Evolutionary conservation across 1,139 yeast genomes (phyloP), one percentile per base, ranked within the genome.

Genomic region (Scheffersomyces parashehatae): DNA sequence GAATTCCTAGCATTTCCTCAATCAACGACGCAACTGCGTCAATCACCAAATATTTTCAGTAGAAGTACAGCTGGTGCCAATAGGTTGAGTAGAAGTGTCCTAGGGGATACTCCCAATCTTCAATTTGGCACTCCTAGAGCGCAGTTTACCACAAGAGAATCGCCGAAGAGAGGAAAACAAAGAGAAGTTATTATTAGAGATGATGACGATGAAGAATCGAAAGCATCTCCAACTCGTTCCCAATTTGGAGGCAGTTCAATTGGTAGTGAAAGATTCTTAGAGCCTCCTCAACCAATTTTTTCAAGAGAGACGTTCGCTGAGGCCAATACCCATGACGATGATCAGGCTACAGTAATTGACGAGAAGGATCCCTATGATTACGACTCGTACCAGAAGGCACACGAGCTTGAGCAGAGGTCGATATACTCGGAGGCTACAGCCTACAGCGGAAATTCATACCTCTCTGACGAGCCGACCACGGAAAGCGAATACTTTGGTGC

Each of bases 211-310:
- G 75, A 67, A 8, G 67, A 60, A 4, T 60, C 54, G 47, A 54
- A 56, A 26, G 69, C 69, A 3, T 67, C 77, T 1, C 76, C 79
- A 13, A 58, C 63, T 35, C 56, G 72, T 31, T 58, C 64, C 2
- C 63, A 55, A 29, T 59, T 58, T 42, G 59, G 64, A 3, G 53
- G 57, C 14, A 65, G 72, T 38, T 67, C 77, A 14, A 57, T 66
- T 3, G 62, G 65, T 45, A 74, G 81, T 41, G 78, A 77, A 42
- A 62, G 83, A 42, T 74, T 81, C 37, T 61, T 82, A 37, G 83
- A 81, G 31, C 82, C 83, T 2, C 87, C 87, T 7, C 79, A 79
- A 49, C 88, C 88, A 14, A 79, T 83, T 14, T 82, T 82, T 51
- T 76, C 85, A 1, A 82, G 83, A 1, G 76, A 78, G 40, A 79